phyloP scores from a whole-genome alignment of 192 early-diverging fungal genomes.

The Mortierella antarctica region DNA sequence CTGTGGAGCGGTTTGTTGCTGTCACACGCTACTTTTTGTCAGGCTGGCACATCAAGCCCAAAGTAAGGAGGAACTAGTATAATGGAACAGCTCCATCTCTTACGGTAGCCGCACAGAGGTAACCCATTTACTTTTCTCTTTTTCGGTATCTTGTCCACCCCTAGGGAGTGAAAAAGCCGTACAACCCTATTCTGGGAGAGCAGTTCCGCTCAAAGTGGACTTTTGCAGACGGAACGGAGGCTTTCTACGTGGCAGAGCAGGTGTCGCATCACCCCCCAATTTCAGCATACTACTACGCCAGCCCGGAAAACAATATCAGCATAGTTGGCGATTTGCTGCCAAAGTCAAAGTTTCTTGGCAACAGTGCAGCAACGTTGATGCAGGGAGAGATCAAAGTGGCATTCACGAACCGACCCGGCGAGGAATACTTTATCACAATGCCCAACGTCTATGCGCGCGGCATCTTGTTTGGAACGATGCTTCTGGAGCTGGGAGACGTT shows the following conservation, averaged over 20 bases:
- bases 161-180: conserved; percentile 93
- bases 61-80: conserved; percentile 59
- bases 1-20: conserved; percentile 81
- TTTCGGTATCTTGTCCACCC: not conserved
- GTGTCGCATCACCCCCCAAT: conserved; percentile 96
- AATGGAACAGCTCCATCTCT: not conserved
- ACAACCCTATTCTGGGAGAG: conserved; percentile 95
- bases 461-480: conserved; percentile 95
- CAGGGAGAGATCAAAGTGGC: conserved; percentile 73
- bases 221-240: conserved; percentile 74
- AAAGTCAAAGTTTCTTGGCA: conserved; percentile 88
- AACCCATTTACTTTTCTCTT: not conserved
- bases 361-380: conserved; percentile 93
- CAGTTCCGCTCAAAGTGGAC: conserved; percentile 86
- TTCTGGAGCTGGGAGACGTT: conserved; percentile 89
- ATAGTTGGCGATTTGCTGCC: conserved; percentile 86
- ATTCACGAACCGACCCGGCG: conserved; percentile 72
- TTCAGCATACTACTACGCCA: conserved; percentile 84
- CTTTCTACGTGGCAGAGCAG: conserved; percentile 90
- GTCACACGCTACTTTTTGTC: conserved; percentile 90
- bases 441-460: conserved; percentile 96
- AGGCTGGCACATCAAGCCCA: conserved; percentile 94
- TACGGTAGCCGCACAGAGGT: not conserved
- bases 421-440: conserved; percentile 83
- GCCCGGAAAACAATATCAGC: conserved; percentile 81